A percentile compares a stretch with the other conserved stretches of the same genome.
These are phyloP conservation scores for Aspergillus sclerotiicarbonarius DNA, from an alignment of 495 filamentous ascomycete species.

Conservation along the genomic window DNA sequence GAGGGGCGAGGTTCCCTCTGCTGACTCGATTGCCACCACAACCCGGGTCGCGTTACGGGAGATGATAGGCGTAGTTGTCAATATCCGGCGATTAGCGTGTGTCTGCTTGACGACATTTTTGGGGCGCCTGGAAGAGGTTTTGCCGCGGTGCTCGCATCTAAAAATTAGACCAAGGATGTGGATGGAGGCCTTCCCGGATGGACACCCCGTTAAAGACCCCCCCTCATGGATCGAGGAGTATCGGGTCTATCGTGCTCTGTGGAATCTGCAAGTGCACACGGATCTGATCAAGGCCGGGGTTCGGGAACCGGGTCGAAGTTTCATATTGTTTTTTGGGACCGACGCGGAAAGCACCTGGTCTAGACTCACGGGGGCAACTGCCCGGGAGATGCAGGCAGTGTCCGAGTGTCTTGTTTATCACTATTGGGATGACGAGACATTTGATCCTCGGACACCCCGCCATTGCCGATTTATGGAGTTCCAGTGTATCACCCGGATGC, in stretches of 20 bases:
- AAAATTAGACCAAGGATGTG: background rate
- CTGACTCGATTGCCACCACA: too few relatives aligned
- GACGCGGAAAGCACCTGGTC: too few relatives aligned
- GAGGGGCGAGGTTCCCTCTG: too few relatives aligned
- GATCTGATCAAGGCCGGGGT: background rate
- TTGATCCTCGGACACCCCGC: too few relatives aligned
- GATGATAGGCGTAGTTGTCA: background rate
- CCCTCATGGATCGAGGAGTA: constrained; percentile 8
- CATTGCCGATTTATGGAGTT: too few relatives aligned
- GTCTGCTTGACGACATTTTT: background rate
- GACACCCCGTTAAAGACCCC: background rate
- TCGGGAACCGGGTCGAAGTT: too few relatives aligned
- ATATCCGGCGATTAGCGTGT: background rate
- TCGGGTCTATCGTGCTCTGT: constrained; percentile 10
- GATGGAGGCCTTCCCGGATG: background rate
- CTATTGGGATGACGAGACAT: too few relatives aligned
- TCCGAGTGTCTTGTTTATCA: too few relatives aligned
- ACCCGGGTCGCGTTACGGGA: background rate
- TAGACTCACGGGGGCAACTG: too few relatives aligned
- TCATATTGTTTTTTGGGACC: too few relatives aligned
- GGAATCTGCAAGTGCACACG: constrained; percentile 3
- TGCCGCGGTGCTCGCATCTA: background rate
- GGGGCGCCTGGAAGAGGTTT: background rate
- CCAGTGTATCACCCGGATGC: too few relatives aligned
- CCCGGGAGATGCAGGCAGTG: too few relatives aligned